Evolutionary conservation across 805 yeast species (phyloP), one percentile per base, ranked within the genome.

Genomic region (Metschnikowia sp.): DNA sequence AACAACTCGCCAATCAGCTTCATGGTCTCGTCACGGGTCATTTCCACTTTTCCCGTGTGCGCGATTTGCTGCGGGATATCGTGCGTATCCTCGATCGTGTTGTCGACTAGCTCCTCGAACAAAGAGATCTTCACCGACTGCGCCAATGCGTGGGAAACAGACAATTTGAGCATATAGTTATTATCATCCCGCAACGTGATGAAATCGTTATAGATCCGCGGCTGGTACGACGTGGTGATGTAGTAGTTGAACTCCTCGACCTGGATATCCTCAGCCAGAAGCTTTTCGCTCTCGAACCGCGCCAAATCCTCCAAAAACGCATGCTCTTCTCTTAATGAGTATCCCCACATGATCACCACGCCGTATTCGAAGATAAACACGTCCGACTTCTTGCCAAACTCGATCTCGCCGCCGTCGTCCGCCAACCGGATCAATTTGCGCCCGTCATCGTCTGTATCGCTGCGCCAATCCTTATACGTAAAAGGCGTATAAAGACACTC

Each of bases 341-440:
- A 94, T 0, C 99, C 99, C 99, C 99, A 94, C 72, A 94, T 69
- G 1, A 94, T 96, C 31, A 89, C 83, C n/a, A 94, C 99, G 18
- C 99, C 99, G 65, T 94, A 94, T 59, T 91, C 97, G 70, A 94
- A 94, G 8, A 94, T 73, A 61, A 91, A 94, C 8, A 90, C 74
- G 62, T 91, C 98, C 9, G 84, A 84, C 49, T 80, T 77, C 57
- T 84, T 85, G 44, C 91, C 89, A 40, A 92, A 83, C 57, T 89
- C 92, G 43, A 92, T 88, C 55, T 90, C 96, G 31, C 97, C 97
- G 48, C 98, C 98, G 63, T 91, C 96, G 58, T 88, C 96, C 50
- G 89, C 96, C 34, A 92, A 68, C 52, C 95, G 68, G 8, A 86
- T 86, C 10, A 82, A 66, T 53, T 50, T 57, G 18, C 62, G 58